A percentile compares a stretch with the other conserved stretches of the same genome.
Evolutionary conservation across 2,329 filamentous ascomycete genomes (phyloP).

Genomic region (Pseudocercospora eumusae): DNA sequence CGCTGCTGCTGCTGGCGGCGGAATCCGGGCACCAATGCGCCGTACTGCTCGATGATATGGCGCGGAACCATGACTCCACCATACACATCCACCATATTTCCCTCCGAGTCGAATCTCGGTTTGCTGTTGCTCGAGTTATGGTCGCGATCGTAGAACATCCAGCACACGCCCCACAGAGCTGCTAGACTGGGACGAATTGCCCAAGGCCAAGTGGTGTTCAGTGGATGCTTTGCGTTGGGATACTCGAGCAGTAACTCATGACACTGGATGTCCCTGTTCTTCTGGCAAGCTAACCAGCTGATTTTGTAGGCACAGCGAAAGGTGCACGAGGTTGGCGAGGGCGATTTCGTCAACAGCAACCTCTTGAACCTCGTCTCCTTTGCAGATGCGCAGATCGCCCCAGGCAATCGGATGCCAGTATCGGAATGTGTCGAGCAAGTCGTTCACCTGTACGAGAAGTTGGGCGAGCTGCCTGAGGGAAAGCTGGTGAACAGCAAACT

Average conservation of each 20-base stretch:
- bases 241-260: conserved; percentile 39
- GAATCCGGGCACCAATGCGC: neutral
- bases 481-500: conserved; percentile 19
- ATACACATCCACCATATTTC: conserved; percentile 12
- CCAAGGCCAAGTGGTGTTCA: conserved; percentile 45
- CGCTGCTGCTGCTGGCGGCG: conserved; percentile 6
- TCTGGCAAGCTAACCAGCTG: conserved; percentile 38
- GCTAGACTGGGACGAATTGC: conserved; percentile 40
- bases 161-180: conserved; percentile 44
- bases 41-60: neutral
- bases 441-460: conserved; percentile 35
- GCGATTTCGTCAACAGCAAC: neutral
- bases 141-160: conserved; percentile 38
- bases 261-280: conserved; percentile 27
- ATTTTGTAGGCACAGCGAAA: conserved; percentile 39
- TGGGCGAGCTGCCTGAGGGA: conserved; percentile 39
- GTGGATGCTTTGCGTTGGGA: conserved; percentile 36
- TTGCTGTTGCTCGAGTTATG: conserved; percentile 6
- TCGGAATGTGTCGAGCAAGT: conserved; percentile 4
- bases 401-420: neutral
- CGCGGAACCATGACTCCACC: neutral
- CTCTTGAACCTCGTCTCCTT: neutral
- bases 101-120: neutral
- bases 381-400: neutral
- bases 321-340: conserved; percentile 4